A percentile compares a stretch with the other conserved stretches of the same genome.
Conservation (phyloP, 1,139 yeast genomes). For the Schizosaccharomyces versatilis region DNA sequence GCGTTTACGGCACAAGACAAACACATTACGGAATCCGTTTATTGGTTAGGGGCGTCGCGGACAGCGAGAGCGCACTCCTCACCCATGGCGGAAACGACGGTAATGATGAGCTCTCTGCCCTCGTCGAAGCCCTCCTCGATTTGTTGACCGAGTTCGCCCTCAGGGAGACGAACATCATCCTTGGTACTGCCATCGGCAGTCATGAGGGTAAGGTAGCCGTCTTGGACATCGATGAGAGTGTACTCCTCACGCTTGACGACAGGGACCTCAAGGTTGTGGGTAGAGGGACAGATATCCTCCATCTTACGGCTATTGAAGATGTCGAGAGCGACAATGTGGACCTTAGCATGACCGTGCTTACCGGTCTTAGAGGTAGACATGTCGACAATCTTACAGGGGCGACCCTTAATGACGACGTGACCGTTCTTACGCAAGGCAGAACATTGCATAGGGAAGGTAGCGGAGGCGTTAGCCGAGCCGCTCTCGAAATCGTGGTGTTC, state of each 20-base stretch:
- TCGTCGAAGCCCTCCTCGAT: conserved; percentile 83
- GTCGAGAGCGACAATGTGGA: conserved; percentile 95
- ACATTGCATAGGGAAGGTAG: conserved; percentile 98
- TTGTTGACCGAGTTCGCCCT: conserved; percentile 87
- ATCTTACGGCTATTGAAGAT: conserved; percentile 98
- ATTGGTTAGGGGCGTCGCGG: conserved; percentile 72
- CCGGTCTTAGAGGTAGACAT: conserved; percentile 99
- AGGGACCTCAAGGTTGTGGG: conserved; percentile 99
- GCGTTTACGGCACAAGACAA: no score
- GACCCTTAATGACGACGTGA: conserved; percentile 87
- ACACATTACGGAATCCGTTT: neutral
- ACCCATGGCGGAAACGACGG: conserved; percentile 94
- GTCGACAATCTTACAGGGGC: conserved; percentile 92
- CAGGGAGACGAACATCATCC: conserved; percentile 97
- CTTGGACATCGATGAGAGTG: conserved; percentile 93
- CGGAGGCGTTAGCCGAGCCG: conserved; percentile 98
- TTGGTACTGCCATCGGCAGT: conserved; percentile 92
- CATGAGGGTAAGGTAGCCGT: conserved; percentile 93
- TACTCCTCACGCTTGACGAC: conserved; percentile 83
- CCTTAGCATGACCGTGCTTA: conserved; percentile 99
- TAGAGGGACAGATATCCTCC: conserved; percentile 98
- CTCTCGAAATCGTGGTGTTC: conserved; percentile 55
- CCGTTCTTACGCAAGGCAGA: conserved; percentile 99
- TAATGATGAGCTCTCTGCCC: conserved; percentile 90
- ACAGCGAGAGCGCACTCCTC: conserved; percentile 95